Base-by-base conservation (phyloP, 2,329 filamentous ascomycete species). In the Ceratocystis colombiana region DNA sequence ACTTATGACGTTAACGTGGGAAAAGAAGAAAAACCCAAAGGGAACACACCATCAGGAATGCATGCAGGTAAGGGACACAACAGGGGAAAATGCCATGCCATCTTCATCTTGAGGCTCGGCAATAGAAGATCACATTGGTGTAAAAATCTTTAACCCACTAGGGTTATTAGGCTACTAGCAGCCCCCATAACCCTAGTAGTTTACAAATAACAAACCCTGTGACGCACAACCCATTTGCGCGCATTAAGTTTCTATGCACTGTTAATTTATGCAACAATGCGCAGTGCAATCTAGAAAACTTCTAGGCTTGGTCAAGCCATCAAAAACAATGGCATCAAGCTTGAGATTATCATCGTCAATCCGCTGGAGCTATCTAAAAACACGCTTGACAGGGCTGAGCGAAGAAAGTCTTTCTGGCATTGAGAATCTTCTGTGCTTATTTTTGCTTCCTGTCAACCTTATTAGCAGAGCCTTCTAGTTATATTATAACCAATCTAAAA, bases 151-250 rank as follows among this genome's bases (percentile, higher is more conserved):
- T 5, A 41, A 1, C 10, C 0, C 10, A 15, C 3, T 41, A 41
- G 37, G 37, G 10, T 41, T 41, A 41, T 0, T 1, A 1, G 1
- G 2, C 8, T 3, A 1, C 3, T 1, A 2, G 33, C 8, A 22
- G 15, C 17, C 46, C 2, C 1, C 7, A 2, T 25, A 50, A 50
- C 17, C 48, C 48, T 48, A 48, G 1, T 0, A 0, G 0, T 41
- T 7, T 4, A 20, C 48, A 50, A 22, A 10, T 22, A 20, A 48
- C 48, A 25, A 20, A 2, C 22, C 20, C 20, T 10, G 46, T 10
- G 6, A 17, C 12, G 53, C 53, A 57, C 25, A 57, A 30, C 7
- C 53, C 10, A 17, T 3, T 17, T 12, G 22, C 53, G 22, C 28
- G 30, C 48, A 53, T 53, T 30, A 57, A 57, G 30, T 15, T 57